Evolutionary conservation across 2,329 filamentous ascomycete species (phyloP), one percentile per base, ranked within the genome.

Genomic region (Aspergillaceae sp.): DNA sequence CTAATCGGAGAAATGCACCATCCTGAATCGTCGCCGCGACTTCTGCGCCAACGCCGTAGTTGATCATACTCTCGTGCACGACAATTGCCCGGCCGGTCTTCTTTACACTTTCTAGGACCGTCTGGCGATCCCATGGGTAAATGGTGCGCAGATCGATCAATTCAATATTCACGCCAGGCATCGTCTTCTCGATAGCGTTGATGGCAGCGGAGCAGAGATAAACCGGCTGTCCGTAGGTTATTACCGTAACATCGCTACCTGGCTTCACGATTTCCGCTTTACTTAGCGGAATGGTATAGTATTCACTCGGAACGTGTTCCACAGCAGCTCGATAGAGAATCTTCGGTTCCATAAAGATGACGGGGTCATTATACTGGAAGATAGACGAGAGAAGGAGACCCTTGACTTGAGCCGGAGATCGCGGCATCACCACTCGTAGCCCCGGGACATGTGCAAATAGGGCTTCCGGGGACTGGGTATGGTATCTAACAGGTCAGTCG

Each of bases 291-390:
- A 96, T 76, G n/a, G 82, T 81, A 64, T 92, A 96, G 3, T 86
- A 73, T 26, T 81, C 84, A 1, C 82, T 79, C 0, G 90, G 90
- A 1, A 96, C 90, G 64, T 95, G 87, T 66, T 96, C 90, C 29
- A 94, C 87, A 0, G 90, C 87, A 0, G 90, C 89, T 19, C 90
- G 83, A 66, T 96, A 96, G 8, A 96, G 73, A 41, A 92, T 86
- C 71, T 96, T 96, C 40, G 90, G 90, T 64, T 96, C 90, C 83
- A 96, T 83, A 67, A 96, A 94, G 44, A 96, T 74, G 51, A 91
- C 87, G 0, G 90, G 90, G 64, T 96, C 90, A 51, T 88, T 87
- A 58, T 76, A 81, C 70, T 72, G 80, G 43, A 80, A 80, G 44
- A 94, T 88, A 0, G 84, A 78, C 3, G 85, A 77, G 3, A 94